Evolutionary conservation across 768 basidiomycete genomes (phyloP).

Genomic region (Pholiota molesta): DNA sequence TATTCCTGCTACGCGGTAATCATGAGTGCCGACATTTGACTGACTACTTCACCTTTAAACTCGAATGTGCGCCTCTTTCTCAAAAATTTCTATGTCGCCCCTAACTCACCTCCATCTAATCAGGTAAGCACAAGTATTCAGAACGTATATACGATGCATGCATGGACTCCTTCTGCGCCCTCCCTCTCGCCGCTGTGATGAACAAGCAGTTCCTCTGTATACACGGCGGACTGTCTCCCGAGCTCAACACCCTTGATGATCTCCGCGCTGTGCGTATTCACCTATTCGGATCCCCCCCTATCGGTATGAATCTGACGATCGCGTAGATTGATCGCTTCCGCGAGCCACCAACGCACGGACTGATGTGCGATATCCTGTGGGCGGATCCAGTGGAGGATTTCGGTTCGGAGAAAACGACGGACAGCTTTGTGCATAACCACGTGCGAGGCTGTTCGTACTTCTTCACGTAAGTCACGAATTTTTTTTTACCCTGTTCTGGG

Average conservation of each 20-base stretch:
- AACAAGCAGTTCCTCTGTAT: conserved; percentile 99
- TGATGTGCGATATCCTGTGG: conserved; percentile 99
- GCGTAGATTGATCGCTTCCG: conserved; percentile 94
- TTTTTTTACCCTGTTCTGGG: background rate
- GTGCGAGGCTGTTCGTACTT: conserved; percentile 98
- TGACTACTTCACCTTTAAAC: conserved; percentile 98
- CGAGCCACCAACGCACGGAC: conserved; percentile 94
- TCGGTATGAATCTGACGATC: conserved; percentile 2
- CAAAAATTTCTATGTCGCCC: background rate
- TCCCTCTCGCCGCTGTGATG: conserved; percentile 97
- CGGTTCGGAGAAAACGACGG: conserved; percentile 88
- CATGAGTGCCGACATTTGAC: conserved; percentile 99
- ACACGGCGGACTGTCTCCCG: conserved; percentile 95
- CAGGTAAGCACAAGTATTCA: conserved; percentile 99
- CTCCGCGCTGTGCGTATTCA: conserved; percentile 70
- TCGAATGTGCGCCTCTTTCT: conserved; percentile 74
- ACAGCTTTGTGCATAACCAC: conserved; percentile 94
- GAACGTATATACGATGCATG: conserved; percentile 96
- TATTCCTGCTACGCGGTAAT: conserved; percentile 96
- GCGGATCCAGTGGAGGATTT: conserved; percentile 98
- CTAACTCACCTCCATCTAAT: conserved; percentile 6
- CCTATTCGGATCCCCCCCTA: background rate
- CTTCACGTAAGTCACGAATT: conserved; percentile 50
- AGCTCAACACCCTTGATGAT: conserved; percentile 94
- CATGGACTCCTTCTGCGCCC: conserved; percentile 96